Base-by-base conservation (phyloP, 345 rosid species). In the Isatis tinctoria region DNA sequence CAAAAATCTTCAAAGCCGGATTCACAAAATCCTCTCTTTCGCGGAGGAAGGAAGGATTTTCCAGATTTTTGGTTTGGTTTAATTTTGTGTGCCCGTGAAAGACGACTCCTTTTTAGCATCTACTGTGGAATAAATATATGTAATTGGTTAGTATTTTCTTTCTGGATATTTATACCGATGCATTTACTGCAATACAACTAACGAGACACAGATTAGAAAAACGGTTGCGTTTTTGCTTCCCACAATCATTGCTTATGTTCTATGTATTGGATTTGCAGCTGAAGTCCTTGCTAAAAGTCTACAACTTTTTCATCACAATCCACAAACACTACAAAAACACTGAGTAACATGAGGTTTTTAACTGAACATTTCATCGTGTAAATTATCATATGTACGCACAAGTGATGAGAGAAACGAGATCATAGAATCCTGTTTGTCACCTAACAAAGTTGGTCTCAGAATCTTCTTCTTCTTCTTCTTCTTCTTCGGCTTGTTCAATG, bases 401-500 rank as follows among this genome's bases (percentile, higher is more conserved):
- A 18, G 14, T 9, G 13, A 48, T 49, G 20, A 2, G 60, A 14
- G 36, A 32, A 49, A 8, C 18, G 18, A 1, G 54, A 37, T 30
- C 22, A 57, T 22, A 60, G 43, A 12, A 16, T 18, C 45, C 0
- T 47, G 49, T 40, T 39, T 51, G 70, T 77, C 77, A 77, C 73
- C 68, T 65, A 52, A 60, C 77, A 59, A 48, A 67, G 17, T 36
- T 60, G 3, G 67, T 37, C 9, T 70, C 67, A 3, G 18, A 20
- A 5, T 32, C 35, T 32, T 32, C 20, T 16, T 65, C 71, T 39
- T 27, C 67, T 3, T 70, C 64, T 7, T 58, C 57, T 3, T 73
- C 72, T 16, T 83, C 64, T 35, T 63, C 83, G 9, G 6, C 72
- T 54, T 74, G 82, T 65, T 84, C 91, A 4, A 49, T 59, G 41